These are phyloP conservation scores for Neurospora sp. DNA, from an alignment of 495 filamentous ascomycete genomes.

Conservation along the genomic window DNA sequence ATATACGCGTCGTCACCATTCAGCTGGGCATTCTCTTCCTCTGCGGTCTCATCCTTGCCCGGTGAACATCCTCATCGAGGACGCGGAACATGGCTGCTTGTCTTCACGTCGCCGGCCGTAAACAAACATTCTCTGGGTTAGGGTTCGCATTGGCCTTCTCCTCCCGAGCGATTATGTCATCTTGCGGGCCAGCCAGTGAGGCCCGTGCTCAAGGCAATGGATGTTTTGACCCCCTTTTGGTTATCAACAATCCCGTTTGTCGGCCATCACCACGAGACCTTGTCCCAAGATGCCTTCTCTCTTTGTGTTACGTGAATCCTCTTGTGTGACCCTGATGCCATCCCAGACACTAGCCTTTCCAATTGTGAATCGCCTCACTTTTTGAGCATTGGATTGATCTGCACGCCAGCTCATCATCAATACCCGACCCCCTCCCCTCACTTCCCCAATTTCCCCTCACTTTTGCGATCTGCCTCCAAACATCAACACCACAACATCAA, in stretches of 20 bases:
- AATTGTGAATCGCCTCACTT: neutral
- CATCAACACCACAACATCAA: neutral
- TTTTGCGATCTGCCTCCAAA: neutral
- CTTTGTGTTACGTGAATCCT: neutral
- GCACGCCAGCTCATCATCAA: neutral
- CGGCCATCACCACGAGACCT: neutral
- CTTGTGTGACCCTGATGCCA: neutral
- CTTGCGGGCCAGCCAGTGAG: neutral
- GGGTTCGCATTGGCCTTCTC: neutral
- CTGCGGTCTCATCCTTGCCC: neutral
- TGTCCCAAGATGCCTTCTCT: neutral
- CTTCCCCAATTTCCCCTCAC: neutral
- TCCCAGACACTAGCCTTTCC: neutral
- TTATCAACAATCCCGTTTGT: neutral
- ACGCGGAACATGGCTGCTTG: neutral
- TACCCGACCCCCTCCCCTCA: neutral
- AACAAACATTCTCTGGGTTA: neutral
- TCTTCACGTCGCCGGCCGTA: neutral
- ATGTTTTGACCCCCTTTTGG: neutral
- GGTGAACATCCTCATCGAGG: neutral
- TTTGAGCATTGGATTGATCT: neutral
- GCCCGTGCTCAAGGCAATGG: neutral
- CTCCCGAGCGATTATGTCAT: neutral
- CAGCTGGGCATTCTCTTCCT: neutral
- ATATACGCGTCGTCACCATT: neutral